Conservation (phyloP, 2,329 filamentous ascomycete genomes). For the Fusarium lyarnte region DNA sequence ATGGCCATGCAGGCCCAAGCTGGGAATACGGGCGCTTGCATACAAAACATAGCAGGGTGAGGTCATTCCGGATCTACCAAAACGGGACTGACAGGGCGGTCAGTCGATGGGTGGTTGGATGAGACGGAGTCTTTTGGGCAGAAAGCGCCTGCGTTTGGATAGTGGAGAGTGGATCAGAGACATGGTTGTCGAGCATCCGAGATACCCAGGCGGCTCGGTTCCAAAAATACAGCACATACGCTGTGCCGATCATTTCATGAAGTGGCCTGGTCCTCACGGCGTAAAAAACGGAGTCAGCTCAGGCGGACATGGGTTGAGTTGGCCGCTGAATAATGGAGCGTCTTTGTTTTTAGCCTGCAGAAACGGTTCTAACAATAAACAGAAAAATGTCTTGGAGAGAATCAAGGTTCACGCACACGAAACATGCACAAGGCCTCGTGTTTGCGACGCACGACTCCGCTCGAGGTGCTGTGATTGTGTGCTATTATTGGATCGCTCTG, state of each 20-base stretch:
- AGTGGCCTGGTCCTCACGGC: not conserved
- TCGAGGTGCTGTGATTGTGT: slow-evolving; percentile 16
- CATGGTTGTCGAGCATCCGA: not conserved
- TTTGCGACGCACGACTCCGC: slow-evolving; percentile 17
- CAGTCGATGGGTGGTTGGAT: slow-evolving; percentile 19
- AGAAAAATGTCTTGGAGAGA: not conserved
- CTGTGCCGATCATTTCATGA: slow-evolving; percentile 26
- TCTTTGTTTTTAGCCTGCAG: not conserved
- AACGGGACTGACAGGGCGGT: slow-evolving; percentile 20
- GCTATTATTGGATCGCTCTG: slow-evolving; percentile 23
- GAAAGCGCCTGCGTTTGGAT: slow-evolving; percentile 7
- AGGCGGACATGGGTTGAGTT: not conserved
- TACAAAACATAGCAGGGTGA: slow-evolving; percentile 24
- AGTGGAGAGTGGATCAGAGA: not conserved
- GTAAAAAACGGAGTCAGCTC: not conserved
- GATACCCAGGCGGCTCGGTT: not conserved
- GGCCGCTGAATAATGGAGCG: not conserved
- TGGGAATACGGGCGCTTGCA: slow-evolving; percentile 31
- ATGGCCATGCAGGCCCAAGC: not conserved
- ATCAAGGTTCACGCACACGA: slow-evolving; percentile 11
- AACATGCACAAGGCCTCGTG: slow-evolving; percentile 21
- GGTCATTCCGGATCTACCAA: slow-evolving; percentile 12
- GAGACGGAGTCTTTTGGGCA: not conserved
- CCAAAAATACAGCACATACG: slow-evolving; percentile 18
- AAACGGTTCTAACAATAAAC: slow-evolving; percentile 19